Conservation (phyloP, 345 rosid genomes). For the Sisymbrium irio region DNA sequence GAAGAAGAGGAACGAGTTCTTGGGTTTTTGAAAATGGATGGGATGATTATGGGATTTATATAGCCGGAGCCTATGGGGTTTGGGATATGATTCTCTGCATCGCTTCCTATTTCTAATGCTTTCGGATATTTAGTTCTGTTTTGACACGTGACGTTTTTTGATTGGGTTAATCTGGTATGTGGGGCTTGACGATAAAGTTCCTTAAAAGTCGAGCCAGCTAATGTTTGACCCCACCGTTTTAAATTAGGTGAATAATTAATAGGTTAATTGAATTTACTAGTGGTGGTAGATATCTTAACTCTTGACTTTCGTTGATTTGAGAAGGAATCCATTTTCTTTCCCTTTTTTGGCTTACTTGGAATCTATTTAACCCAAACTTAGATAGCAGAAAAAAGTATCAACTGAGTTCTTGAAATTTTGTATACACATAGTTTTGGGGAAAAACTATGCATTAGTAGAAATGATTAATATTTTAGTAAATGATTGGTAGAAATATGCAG, state of each 20-base stretch:
- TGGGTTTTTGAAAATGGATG: neutral
- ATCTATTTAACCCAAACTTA: neutral
- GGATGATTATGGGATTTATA: slow-evolving; percentile 10
- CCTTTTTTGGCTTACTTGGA: neutral
- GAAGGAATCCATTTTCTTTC: neutral
- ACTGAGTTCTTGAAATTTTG: neutral
- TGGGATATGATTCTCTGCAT: slow-evolving; percentile 15
- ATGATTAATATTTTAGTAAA: neutral
- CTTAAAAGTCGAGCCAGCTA: slow-evolving; percentile 20
- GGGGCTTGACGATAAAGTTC: neutral
- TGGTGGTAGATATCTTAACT: slow-evolving; percentile 11
- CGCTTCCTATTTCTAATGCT: slow-evolving; percentile 9
- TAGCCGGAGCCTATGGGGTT: neutral
- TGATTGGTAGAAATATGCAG: neutral
- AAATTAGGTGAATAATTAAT: slow-evolving; percentile 19
- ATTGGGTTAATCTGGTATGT: neutral
- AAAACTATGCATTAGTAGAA: neutral
- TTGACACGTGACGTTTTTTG: neutral
- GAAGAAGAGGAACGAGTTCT: neutral
- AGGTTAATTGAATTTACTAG: slow-evolving; percentile 3
- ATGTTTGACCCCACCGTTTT: neutral
- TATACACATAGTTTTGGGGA: neutral
- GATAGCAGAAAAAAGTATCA: neutral
- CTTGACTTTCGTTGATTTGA: slow-evolving; percentile 1
- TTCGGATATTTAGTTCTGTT: neutral